Evolutionary conservation across 1,284 basidiomycete genomes (phyloP).

Genomic region (Abortiporus biennis): DNA sequence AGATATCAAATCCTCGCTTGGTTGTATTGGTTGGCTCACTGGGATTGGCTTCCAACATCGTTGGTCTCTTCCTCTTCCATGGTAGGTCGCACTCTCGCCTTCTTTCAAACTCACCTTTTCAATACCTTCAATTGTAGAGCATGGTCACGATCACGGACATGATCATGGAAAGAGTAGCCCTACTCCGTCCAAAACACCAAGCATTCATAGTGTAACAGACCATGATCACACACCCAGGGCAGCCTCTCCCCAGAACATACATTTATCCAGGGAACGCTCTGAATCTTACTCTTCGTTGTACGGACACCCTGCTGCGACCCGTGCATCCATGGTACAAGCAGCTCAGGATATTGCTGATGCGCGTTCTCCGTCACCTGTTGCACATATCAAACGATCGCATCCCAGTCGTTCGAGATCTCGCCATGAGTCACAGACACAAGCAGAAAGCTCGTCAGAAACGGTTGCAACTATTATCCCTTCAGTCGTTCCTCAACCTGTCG

Average conservation of each 20-base stretch:
- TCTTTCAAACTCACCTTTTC: neutral
- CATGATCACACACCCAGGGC: slow-evolving; percentile 17
- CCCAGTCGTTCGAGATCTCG: slow-evolving; percentile 23
- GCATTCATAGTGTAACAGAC: slow-evolving; percentile 15
- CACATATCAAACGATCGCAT: slow-evolving; percentile 24
- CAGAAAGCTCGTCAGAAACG: neutral
- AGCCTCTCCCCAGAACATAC: slow-evolving; percentile 9
- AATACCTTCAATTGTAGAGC: slow-evolving; percentile 40
- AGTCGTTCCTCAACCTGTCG: slow-evolving; percentile 5
- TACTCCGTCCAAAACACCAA: slow-evolving; percentile 22
- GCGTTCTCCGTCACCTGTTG: slow-evolving; percentile 40
- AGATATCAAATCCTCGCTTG: slow-evolving; percentile 84
- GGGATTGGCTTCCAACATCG: slow-evolving; percentile 88
- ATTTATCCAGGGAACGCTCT: slow-evolving; percentile 30
- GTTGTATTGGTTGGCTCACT: slow-evolving; percentile 89
- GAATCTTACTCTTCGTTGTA: slow-evolving; percentile 63
- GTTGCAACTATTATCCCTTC: no score
- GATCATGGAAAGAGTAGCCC: slow-evolving; percentile 12
- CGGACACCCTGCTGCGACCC: slow-evolving; percentile 80
- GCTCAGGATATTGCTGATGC: slow-evolving; percentile 75
- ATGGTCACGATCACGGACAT: slow-evolving; percentile 50
- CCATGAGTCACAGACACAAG: slow-evolving; percentile 2
- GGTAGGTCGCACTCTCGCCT: slow-evolving; percentile 45
- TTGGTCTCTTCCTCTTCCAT: slow-evolving; percentile 94
- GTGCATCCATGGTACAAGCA: slow-evolving; percentile 83